Evolutionary conservation across 1,139 yeast genomes (phyloP), one percentile per base, ranked within the genome.

Genomic region (Entelexis sorbosivorans): DNA sequence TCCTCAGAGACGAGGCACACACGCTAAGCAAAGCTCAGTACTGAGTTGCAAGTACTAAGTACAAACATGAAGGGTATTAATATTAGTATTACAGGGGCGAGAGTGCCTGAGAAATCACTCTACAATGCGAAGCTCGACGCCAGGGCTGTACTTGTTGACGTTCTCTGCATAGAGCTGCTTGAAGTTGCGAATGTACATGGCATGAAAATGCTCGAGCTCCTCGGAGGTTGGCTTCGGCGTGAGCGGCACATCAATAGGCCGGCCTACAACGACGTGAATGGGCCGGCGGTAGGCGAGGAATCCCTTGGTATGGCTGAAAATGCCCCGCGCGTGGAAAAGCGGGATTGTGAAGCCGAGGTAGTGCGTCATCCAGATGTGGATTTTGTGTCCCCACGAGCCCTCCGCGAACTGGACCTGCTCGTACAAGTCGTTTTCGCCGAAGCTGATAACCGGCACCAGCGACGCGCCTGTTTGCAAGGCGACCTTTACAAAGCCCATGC

Each of bases 281-380:
- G 89, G 87, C 53, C 81, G 76, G 58, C 96, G 73, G 65, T 78
- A 89, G 1, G 98, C 97, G 56, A 93, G 69, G 39, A 91, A 70
- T 0, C 98, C 98, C 68, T 85, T 86, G 64, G 89, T 95, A 62
- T 89, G 86, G 61, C 89, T 87, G 67, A 91, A 88, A 0, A 91
- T 75, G 0, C 98, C 97, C 48, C 97, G 73, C 0, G 96, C 96
- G 63, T 88, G 83, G 69, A 91, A 84, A 54, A 91, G 77, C 1
- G 98, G 98, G 16, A 91, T 63, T 0, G 98, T 89, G 67, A 89
- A 91, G 3, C 89, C 91, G 53, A 81, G 75, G 39, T 70, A 73
- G 38, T 72, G 71, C 62, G 91, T 89, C 64, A 89, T 64, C 78
- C 86, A 77, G 39, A 75, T 68, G 65, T 89, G 97, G 52, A 84